Evolutionary conservation across 2,329 filamentous ascomycete genomes (phyloP), one percentile per base, ranked within the genome.

Genomic region (Fusarium pseudocircinatum): DNA sequence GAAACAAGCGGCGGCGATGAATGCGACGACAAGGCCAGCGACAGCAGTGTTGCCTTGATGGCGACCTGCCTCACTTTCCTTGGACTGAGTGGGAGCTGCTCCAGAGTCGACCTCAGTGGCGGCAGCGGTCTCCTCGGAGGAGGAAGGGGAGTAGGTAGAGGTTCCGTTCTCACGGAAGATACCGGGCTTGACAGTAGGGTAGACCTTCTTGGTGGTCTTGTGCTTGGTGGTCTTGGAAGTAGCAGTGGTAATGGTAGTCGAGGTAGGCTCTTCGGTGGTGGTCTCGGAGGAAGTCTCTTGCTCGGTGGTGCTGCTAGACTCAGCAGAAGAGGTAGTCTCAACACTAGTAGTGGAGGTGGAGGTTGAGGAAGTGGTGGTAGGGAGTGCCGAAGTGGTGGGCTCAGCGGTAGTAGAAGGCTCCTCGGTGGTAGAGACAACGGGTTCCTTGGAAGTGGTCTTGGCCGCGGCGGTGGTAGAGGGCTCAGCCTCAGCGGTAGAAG

Each of bases 91-190:
- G 18, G 83, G 76, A 15, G 79, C 71, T 16, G 79, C 71, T 75
- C 79, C 77, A 28, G 80, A 75, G 18, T 77, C 77, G 20, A 64
- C 67, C 57, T 78, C 64, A 47, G 78, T 72, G 24, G 77, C 67
- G 14, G 75, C 71, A 28, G 77, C 73, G 18, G 78, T 71, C 28
- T 69, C 67, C 37, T 63, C 66, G 15, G 63, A 57, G 18, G 54
- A 28, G 28, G 40, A 57, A n/a, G n/a, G 34, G 14, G 68, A 73
- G 20, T 75, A 53, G 20, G 78, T 76, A 18, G 77, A 72, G 24
- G 82, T 86, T 70, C 78, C 78, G 63, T 87, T 87, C 81, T 90
- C 87, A 63, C 86, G 86, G 83, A 90, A 90, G 74, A 90, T 83
- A 74, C 85, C 87, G 20, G 84, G 85, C 64, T 70, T 75, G 57